Base-by-base conservation (phyloP, 2,329 filamentous ascomycete species). In the Colletotrichum sp. region DNA sequence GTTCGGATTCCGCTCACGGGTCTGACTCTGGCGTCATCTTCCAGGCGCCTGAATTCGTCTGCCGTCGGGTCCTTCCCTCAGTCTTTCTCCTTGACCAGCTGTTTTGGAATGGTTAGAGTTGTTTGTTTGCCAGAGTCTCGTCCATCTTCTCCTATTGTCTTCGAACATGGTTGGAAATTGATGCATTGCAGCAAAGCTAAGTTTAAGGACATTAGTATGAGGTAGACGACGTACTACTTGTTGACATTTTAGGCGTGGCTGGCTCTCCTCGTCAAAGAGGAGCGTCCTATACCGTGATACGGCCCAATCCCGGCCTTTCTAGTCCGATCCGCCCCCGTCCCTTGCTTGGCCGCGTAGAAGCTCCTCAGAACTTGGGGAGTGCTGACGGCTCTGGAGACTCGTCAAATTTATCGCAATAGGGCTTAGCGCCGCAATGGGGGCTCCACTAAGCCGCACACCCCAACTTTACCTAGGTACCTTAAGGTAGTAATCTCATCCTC, bases 381-480 rank as follows among this genome's bases (percentile, higher is more conserved):
- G 39, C 55, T 59, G 32, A 34, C 34, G 43, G 24, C 68, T 59
- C 39, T 28, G 34, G 48, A 66, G 43, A 57, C 78, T 85, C 84
- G 84, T 84, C 81, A 84, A 85, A 83, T 79, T 84, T 85, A 81
- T 83, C 83, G 81, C 79, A 83, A 84, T 81, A 80, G 68, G 82
- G 83, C 79, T 82, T 85, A 85, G 84, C 81, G 83, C 78, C 64
- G 57, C 26, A 63, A 57, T 26, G 66, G 21, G n/a, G 66, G n/a
- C 30, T 16, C 66, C 52, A 36, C 52, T n/a, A 60, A 30, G n/a
- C 34, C 34, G n/a, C 21, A 39, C n/a, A 13, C 43, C 26, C 18
- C 43, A n/a, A 32, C 26, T 67, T 28, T 32, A 36, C 34, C 34
- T 32, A 32, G 32, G 32, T 32, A 30, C 28, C 28, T 30, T 30